Percentiles rank a stretch among this genome's conserved stretches.
Evolutionary conservation across 129 eudicot genomes (phyloP).

Genomic region (Centaurea solstitialis): DNA sequence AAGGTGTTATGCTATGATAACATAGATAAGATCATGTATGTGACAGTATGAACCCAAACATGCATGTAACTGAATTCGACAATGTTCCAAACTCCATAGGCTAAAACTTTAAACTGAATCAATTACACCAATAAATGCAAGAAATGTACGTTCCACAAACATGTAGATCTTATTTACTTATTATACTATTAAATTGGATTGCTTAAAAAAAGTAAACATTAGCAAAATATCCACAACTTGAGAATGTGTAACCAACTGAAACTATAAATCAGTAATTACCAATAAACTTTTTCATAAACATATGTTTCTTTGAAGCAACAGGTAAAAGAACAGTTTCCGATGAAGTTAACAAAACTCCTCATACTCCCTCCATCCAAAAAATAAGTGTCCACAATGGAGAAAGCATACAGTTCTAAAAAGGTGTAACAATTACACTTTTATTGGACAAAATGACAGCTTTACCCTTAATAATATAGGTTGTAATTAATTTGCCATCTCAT

Average conservation of each 20-base stretch:
- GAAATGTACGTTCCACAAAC: not conserved
- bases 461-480: too few species aligned
- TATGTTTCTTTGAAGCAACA: not conserved
- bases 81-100: not conserved
- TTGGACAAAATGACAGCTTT: too few species aligned
- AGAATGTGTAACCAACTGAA: not conserved
- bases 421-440: too few species aligned
- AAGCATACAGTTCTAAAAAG: too few species aligned
- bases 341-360: not conserved
- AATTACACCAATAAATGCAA: not conserved
- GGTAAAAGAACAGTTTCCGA: not conserved
- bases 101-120: not conserved
- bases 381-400: too few species aligned
- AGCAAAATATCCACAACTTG: not conserved
- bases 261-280: not conserved
- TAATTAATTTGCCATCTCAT: too few species aligned
- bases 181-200: not conserved
- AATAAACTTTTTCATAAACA: not conserved
- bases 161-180: not conserved
- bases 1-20: not conserved
- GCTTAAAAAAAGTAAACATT: not conserved
- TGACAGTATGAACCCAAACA: not conserved
- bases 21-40: not conserved
- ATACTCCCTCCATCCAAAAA: not conserved
- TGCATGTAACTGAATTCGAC: not conserved